Evolutionary conservation across 2,329 filamentous ascomycete species (phyloP).

Genomic region (Trichoderma koningii): DNA sequence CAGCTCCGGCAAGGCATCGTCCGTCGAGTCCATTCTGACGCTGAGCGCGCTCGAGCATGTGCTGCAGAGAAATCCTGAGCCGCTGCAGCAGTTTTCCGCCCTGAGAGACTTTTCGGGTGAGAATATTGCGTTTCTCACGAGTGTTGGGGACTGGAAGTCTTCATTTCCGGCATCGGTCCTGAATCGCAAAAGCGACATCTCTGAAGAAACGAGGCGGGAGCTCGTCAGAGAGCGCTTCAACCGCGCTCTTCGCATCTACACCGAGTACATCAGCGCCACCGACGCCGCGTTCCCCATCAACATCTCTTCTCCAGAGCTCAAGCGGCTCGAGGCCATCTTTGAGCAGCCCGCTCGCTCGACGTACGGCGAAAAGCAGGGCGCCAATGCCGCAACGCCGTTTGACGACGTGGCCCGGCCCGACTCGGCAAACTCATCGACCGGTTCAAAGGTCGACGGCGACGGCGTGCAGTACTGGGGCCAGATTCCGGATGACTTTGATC

Average conservation of each 20-base stretch:
- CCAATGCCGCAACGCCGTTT: conserved; percentile 46
- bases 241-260: conserved; percentile 62
- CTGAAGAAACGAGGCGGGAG: conserved; percentile 33
- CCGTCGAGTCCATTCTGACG: conserved; percentile 52
- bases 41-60: conserved; percentile 65
- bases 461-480: conserved; percentile 43
- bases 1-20: conserved; percentile 34
- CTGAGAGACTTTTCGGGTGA: conserved; percentile 69
- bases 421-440: neutral
- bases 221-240: conserved; percentile 54
- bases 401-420: conserved; percentile 27
- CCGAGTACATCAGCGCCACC: conserved; percentile 58
- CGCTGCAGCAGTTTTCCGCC: conserved; percentile 65
- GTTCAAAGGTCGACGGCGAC: conserved; percentile 10
- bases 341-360: conserved; percentile 50
- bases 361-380: conserved; percentile 41
- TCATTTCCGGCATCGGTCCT: conserved; percentile 35
- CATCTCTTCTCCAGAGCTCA: conserved; percentile 57
- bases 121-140: conserved; percentile 67
- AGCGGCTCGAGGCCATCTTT: conserved; percentile 57
- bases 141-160: conserved; percentile 58
- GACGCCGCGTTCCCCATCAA: conserved; percentile 68
- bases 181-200: conserved; percentile 27
- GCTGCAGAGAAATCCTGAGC: conserved; percentile 58
- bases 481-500: conserved; percentile 52